Evolutionary conservation across 371 early-diverging fungal species (phyloP), one percentile per base, ranked within the genome.

Genomic region (Mucor saturninus): DNA sequence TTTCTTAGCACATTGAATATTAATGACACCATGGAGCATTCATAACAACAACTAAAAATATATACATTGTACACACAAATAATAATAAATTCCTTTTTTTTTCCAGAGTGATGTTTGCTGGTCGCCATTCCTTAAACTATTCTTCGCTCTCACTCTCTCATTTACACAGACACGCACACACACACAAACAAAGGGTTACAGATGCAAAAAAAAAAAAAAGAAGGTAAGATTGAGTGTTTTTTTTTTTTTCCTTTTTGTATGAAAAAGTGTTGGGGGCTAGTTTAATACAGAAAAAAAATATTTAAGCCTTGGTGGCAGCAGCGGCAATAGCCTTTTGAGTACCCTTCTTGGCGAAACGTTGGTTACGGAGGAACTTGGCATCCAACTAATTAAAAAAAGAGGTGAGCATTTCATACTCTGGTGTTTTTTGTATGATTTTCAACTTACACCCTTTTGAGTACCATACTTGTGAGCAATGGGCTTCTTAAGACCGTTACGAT

Each of bases 331-430:
- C 62, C 67, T 68, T 69, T 61, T 71, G 59, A 51, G 79, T 79
- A 68, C 82, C 96, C 81, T 89, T 89, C 90, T 92, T 93, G 76
- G 97, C 98, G 81, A 89, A 95, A 73, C 97, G 93, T 86, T 96
- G 97, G 94, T 98, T 98, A 77, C 98, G 94, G 77, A 94, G 76
- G 92, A 98, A 98, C 91, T 97, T 97, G 86, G 96, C 91, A 88
- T 94, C 95, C 62, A 95, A 86, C 87, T 87, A 73, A 43, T 26
- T 8, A 50, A 48, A 30, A 29, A 8, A 50, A 50, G 21, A 26
- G 53, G 50, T 61, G 40, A 39, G 39, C 0, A n/a, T 14, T 13
- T 28, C 21, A 21, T 55, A 3, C 0, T 53, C 29, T 6, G 8
- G 55, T 38, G 9, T 55, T 31, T 14, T 30, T 5, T 2, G 26